phyloP scores from a whole-genome alignment of 345 rosid genomes.

The Acer negundo region DNA sequence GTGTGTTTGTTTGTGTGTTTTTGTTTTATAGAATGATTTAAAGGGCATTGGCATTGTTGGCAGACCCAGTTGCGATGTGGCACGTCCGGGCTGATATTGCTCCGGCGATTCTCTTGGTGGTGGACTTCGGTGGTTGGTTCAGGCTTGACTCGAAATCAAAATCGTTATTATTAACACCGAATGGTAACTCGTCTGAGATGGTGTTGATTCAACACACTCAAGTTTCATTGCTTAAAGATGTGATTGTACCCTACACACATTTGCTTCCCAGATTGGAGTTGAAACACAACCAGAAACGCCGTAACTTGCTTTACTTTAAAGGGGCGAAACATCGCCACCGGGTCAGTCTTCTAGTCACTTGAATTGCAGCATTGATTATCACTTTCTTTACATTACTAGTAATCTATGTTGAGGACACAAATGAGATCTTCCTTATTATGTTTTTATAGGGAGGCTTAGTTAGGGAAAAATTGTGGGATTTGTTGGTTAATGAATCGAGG shows the following conservation, averaged over 20 bases:
- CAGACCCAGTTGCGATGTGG: constrained; percentile 99
- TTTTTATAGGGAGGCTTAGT: constrained; percentile 71
- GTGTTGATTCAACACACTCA: constrained; percentile 68
- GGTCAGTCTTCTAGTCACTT: constrained; percentile 38
- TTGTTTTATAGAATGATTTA: background rate
- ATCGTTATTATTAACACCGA: background rate
- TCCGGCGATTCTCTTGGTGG: constrained; percentile 82
- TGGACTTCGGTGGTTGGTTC: constrained; percentile 97
- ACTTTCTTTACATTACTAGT: too few species aligned
- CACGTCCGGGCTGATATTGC: constrained; percentile 85
- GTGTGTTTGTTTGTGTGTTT: background rate
- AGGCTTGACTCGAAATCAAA: constrained; percentile 72
- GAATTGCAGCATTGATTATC: background rate
- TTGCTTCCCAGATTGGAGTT: constrained; percentile 70
- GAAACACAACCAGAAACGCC: constrained; percentile 64
- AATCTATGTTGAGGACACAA: too few species aligned
- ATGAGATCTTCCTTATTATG: background rate
- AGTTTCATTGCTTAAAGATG: constrained; percentile 95
- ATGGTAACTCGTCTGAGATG: constrained; percentile 50
- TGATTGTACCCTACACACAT: constrained; percentile 88
- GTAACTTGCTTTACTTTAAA: constrained; percentile 79
- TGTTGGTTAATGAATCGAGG: constrained; percentile 57
- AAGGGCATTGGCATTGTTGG: constrained; percentile 73
- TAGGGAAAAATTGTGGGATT: constrained; percentile 86
- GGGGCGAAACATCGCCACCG: constrained; percentile 95